Base-by-base conservation (phyloP, 108 stramenopile genomes). In the Chaetoceros muelleri region DNA sequence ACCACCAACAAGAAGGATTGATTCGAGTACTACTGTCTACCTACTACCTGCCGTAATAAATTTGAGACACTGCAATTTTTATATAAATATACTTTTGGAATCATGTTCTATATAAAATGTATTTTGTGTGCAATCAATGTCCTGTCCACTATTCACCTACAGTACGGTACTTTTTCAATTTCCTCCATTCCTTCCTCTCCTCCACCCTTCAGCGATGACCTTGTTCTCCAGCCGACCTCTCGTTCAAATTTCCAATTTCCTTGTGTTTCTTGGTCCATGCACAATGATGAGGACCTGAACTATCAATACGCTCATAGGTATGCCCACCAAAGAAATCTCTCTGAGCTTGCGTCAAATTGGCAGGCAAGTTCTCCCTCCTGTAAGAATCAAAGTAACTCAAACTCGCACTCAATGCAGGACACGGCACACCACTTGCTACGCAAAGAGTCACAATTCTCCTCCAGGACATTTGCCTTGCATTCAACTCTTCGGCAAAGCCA, bases 321-420 rank as follows among this genome's bases (percentile, higher is more conserved):
- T 99, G 98, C 20, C 93, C 95, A n/a, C 98, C 98, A 64, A 99
- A 99, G 82, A 96, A 99, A 70, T 99, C 98, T 31, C 98, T 80
- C 74, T 99, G 98, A 8, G 94, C 96, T 76, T 98, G 97, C 24
- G 89, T 88, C 44, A 99, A 66, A 62, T 95, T 96, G 40, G 98
- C 96, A 21, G 95, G 94, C 50, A 97, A 76, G 34, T 70, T 59
- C 24, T 66, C 84, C 28, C 90, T 78, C 48, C 96, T 85, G 80
- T 96, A 96, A 46, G 84, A 74, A 78, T 99, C 98, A 66, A 87
- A 96, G 82, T 99, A 99, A 25, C 72, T 70, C 50, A 99, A 79
- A 18, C 88, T 90, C 0, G 86, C 93, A 13, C 76, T 77, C 62
- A 97, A 67, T 5, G 94, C 81, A 21, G 98, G 98, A 19, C 78